Evolutionary conservation across 2,329 filamentous ascomycete genomes (phyloP).

Genomic region (Sporothrix mexicana): DNA sequence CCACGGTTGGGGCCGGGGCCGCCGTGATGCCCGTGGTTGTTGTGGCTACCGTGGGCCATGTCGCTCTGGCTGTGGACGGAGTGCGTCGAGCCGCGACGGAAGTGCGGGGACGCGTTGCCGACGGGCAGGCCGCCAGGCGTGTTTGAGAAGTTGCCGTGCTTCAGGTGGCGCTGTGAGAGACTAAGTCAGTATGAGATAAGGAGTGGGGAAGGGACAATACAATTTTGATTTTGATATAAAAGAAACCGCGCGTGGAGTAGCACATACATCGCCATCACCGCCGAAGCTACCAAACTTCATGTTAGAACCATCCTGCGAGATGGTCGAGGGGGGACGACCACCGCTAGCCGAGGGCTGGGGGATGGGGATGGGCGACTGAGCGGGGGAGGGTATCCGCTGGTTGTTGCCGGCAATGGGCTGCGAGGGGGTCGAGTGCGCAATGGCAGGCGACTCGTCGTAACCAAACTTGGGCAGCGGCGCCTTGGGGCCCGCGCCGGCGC

Average conservation of each 20-base stretch:
- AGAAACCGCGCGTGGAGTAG: slow-evolving; percentile 9
- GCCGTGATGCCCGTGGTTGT: slow-evolving; percentile 70
- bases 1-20: slow-evolving; percentile 63
- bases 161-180: slow-evolving; percentile 66
- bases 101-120: slow-evolving; percentile 64
- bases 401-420: slow-evolving; percentile 65
- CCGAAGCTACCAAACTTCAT: slow-evolving; percentile 85
- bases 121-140: slow-evolving; percentile 63
- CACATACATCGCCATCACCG: slow-evolving; percentile 78
- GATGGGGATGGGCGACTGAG: slow-evolving; percentile 89
- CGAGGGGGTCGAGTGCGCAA: slow-evolving; percentile 71
- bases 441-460: slow-evolving; percentile 69
- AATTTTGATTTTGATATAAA: slow-evolving; percentile 8
- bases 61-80: slow-evolving; percentile 77
- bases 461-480: slow-evolving; percentile 77
- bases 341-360: slow-evolving; percentile 84
- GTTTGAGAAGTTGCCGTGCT: slow-evolving; percentile 58
- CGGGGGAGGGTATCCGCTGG: slow-evolving; percentile 80
- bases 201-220: neutral
- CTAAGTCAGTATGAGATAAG: slow-evolving; percentile 36
- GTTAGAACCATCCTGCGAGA: slow-evolving; percentile 69
- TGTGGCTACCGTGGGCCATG: slow-evolving; percentile 60
- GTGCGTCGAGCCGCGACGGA: slow-evolving; percentile 85
- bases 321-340: slow-evolving; percentile 80
- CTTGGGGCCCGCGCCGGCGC: slow-evolving; percentile 61